These are phyloP conservation scores for Parascedosporium putredinis DNA, from an alignment of 2,329 filamentous ascomycete species.

Conservation along the genomic window DNA sequence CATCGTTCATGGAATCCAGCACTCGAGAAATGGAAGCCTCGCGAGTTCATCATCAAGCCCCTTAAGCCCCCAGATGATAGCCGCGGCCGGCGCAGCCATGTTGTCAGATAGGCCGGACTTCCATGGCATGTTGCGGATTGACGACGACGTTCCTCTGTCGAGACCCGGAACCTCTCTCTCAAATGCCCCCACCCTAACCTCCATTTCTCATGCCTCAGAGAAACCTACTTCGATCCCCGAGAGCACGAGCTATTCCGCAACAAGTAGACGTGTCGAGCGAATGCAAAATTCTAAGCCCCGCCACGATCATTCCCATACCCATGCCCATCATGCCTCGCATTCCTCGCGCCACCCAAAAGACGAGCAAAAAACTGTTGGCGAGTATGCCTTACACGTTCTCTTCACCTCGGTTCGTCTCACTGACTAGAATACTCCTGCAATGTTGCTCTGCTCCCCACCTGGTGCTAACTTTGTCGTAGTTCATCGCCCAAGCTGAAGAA, in stretches of 20 bases:
- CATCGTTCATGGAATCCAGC: slow-evolving; percentile 92
- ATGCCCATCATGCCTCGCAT: slow-evolving; percentile 64
- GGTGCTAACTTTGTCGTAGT: slow-evolving; percentile 34
- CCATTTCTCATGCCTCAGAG: slow-evolving; percentile 25
- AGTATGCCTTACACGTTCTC: slow-evolving; percentile 92
- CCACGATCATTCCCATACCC: slow-evolving; percentile 52
- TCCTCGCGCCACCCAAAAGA: slow-evolving; percentile 61
- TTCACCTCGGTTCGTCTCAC: slow-evolving; percentile 67
- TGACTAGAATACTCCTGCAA: neutral
- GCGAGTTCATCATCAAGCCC: slow-evolving; percentile 73
- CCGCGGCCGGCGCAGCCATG: slow-evolving; percentile 50
- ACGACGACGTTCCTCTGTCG: slow-evolving; percentile 32
- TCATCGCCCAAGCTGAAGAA: slow-evolving; percentile 92
- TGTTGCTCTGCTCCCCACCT: neutral
- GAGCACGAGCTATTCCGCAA: slow-evolving; percentile 28
- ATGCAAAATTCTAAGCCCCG: slow-evolving; percentile 54
- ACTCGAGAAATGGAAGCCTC: slow-evolving; percentile 81
- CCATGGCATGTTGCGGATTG: slow-evolving; percentile 16
- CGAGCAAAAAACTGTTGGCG: slow-evolving; percentile 87
- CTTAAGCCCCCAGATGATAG: slow-evolving; percentile 77
- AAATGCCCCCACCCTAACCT: slow-evolving; percentile 16
- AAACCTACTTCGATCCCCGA: slow-evolving; percentile 37
- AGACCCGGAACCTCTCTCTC: slow-evolving; percentile 23
- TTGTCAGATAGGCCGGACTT: slow-evolving; percentile 33
- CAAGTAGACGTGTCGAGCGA: slow-evolving; percentile 45